A percentile compares a stretch with the other conserved stretches of the same genome.
Conservation (phyloP, 306 rosid species). For the Ammopiptanthus mongolicus region DNA sequence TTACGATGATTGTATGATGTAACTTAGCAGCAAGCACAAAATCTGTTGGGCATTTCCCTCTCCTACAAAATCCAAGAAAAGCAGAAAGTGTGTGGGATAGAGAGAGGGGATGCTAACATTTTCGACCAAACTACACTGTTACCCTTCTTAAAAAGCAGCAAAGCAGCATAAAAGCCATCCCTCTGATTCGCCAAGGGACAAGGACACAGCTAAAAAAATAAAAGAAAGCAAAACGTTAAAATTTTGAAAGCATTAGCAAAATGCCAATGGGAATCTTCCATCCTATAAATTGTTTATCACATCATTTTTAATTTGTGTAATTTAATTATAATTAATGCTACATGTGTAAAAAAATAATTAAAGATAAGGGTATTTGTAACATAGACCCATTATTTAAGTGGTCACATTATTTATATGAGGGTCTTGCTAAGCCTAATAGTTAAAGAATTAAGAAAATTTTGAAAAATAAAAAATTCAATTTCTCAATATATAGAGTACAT, state of each 20-base stretch:
- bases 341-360: too few relatives aligned
- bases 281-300: neutral
- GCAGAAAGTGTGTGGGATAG: slow-evolving; percentile 28
- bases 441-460: too few relatives aligned
- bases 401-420: too few relatives aligned
- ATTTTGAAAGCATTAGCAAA: slow-evolving; percentile 40
- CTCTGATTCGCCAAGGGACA: slow-evolving; percentile 37
- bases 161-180: slow-evolving; percentile 33
- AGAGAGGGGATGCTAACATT: slow-evolving; percentile 26
- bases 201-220: slow-evolving; percentile 34
- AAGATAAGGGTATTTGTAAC: too few relatives aligned
- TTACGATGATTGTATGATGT: neutral
- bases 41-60: slow-evolving; percentile 23
- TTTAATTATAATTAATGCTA: too few relatives aligned
- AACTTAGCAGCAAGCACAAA: slow-evolving; percentile 23
- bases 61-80: slow-evolving; percentile 47
- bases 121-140: slow-evolving; percentile 31
- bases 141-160: slow-evolving; percentile 45
- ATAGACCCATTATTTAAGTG: too few relatives aligned
- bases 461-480: too few relatives aligned
- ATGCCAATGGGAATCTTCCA: slow-evolving; percentile 62
- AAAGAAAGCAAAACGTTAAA: slow-evolving; percentile 45
- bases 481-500: too few relatives aligned
- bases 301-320: too few relatives aligned
- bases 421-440: too few relatives aligned